These are phyloP conservation scores for Aphanomyces stellatus DNA, from an alignment of 352 stramenopile genomes.

Conservation along the genomic window DNA sequence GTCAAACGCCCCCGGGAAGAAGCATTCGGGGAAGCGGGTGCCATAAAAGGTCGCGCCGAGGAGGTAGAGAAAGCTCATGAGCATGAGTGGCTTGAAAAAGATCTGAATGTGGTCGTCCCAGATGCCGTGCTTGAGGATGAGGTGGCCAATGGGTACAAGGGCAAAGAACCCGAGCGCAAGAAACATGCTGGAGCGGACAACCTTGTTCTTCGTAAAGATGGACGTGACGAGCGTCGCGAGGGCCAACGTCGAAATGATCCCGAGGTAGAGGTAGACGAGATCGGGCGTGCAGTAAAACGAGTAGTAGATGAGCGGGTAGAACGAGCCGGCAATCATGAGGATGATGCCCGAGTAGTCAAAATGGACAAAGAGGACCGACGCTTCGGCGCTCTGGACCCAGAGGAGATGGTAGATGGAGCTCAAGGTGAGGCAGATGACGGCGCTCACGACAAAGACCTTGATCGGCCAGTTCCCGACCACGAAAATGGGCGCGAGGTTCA, in stretches of 20 bases:
- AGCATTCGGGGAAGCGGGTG: conserved; percentile 76
- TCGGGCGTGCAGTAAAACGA: conserved; percentile 76
- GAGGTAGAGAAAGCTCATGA: conserved; percentile 74
- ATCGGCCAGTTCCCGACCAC: conserved; percentile 77
- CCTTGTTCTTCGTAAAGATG: conserved; percentile 30
- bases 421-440: conserved; percentile 74
- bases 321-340: conserved; percentile 78
- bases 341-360: conserved; percentile 83
- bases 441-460: conserved; percentile 77
- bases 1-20: conserved; percentile 78
- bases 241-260: background rate
- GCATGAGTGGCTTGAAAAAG: conserved; percentile 67
- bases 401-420: conserved; percentile 78
- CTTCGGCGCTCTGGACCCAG: conserved; percentile 67
- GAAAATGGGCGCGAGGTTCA: conserved; percentile 33
- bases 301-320: conserved; percentile 85
- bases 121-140: conserved; percentile 65
- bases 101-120: conserved; percentile 78
- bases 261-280: background rate
- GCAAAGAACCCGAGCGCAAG: conserved; percentile 74
- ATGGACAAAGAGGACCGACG: conserved; percentile 67
- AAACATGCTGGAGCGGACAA: conserved; percentile 69
- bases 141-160: conserved; percentile 58
- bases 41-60: conserved; percentile 76
- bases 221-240: background rate